Conservation (phyloP, 352 stramenopile genomes). For the Halophytophthora batemanensis region DNA sequence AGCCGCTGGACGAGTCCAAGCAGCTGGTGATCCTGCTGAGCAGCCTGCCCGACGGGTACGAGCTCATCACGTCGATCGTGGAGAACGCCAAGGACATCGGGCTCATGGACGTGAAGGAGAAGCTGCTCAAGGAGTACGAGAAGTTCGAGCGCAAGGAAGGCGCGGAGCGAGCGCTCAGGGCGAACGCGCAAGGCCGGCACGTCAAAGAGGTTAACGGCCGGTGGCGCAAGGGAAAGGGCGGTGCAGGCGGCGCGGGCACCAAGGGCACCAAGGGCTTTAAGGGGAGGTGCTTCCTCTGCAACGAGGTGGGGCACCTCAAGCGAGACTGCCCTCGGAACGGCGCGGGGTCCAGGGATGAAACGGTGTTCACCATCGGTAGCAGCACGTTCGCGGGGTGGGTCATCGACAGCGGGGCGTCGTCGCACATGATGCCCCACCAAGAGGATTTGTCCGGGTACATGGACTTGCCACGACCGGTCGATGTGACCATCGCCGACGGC, state of each 20-base stretch:
- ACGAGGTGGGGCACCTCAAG: too few species aligned
- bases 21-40: constrained; percentile 12
- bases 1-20: constrained; percentile 3
- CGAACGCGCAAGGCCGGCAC: too few species aligned
- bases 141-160: constrained; percentile 4
- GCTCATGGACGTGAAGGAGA: constrained; percentile 18
- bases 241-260: too few species aligned
- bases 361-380: constrained; percentile 1
- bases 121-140: constrained; percentile 18
- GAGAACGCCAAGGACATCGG: constrained; percentile 9
- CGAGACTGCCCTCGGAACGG: too few species aligned
- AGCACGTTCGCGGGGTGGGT: constrained; percentile 2
- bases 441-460: constrained; percentile 15
- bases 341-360: neutral
- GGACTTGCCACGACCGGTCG: neutral
- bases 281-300: too few species aligned
- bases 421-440: constrained; percentile 12
- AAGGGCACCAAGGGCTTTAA: too few species aligned
- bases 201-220: too few species aligned
- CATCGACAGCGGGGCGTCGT: constrained; percentile 12
- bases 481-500: constrained; percentile 14
- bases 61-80: too few species aligned
- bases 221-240: too few species aligned
- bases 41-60: constrained; percentile 5
- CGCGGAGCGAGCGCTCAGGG: too few species aligned